Conservation (phyloP, 2,329 filamentous ascomycete species). For the Fusarium stilboides region DNA sequence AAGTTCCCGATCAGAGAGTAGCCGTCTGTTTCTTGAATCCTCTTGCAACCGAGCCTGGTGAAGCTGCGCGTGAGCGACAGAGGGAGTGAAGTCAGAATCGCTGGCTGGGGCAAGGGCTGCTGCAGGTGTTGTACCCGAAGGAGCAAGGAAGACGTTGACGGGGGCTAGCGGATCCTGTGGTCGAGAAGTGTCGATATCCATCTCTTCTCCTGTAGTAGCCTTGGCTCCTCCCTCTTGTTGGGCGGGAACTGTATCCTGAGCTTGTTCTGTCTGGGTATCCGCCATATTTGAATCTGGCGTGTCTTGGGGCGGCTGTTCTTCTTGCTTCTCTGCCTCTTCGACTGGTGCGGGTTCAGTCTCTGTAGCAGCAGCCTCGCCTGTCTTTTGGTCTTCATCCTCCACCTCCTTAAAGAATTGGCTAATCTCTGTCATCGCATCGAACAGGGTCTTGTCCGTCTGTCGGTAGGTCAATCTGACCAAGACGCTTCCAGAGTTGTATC, state of each 20-base stretch:
- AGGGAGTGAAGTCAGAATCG: constrained; percentile 83
- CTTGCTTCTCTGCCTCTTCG: constrained; percentile 26
- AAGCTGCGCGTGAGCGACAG: constrained; percentile 80
- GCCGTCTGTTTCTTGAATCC: constrained; percentile 78
- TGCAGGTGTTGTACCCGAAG: constrained; percentile 79
- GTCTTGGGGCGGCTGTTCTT: constrained; percentile 24
- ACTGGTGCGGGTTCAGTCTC: constrained; percentile 19
- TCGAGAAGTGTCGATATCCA: constrained; percentile 44
- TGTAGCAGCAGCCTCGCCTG: constrained; percentile 14
- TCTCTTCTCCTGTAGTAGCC: constrained; percentile 19
- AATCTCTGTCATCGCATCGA: constrained; percentile 89
- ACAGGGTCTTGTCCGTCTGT: constrained; percentile 82
- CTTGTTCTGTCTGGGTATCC: constrained; percentile 30
- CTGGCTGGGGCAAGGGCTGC: constrained; percentile 78
- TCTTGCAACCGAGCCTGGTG: constrained; percentile 78
- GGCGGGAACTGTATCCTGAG: constrained; percentile 7
- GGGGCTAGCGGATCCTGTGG: constrained; percentile 61
- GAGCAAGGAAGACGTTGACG: constrained; percentile 83
- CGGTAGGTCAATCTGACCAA: constrained; percentile 84
- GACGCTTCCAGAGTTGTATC: constrained; percentile 87
- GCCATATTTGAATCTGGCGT: constrained; percentile 45
- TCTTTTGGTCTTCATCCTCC: constrained; percentile 48
- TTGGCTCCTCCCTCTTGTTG: constrained; percentile 17
- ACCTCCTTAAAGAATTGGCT: constrained; percentile 78
- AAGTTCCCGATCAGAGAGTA: constrained; percentile 87